Evolutionary conservation across 148 eudicot genomes (phyloP).

Genomic region (Dysphania ambrosioides): DNA sequence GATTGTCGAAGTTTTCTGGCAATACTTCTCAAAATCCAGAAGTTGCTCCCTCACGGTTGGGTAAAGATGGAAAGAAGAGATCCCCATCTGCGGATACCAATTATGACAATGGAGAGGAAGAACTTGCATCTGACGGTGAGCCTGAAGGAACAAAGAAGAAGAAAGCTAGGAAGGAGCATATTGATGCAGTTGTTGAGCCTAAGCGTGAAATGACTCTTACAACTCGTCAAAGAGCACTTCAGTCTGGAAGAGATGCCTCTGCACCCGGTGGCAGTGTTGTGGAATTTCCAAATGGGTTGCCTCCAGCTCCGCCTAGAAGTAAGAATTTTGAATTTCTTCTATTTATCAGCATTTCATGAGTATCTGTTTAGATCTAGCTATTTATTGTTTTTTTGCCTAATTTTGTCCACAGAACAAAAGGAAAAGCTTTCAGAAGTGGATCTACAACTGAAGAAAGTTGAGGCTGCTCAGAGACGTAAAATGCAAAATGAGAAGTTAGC

Average conservation of each 20-base stretch:
- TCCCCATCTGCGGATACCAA: conserved; percentile 55
- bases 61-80: conserved; percentile 53
- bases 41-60: conserved; percentile 32
- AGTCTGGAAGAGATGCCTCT: conserved; percentile 63
- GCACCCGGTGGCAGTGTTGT: conserved; percentile 45
- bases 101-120: conserved; percentile 69
- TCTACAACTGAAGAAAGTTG: conserved; percentile 74
- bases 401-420: conserved; percentile 52
- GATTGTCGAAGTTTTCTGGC: conserved; percentile 51
- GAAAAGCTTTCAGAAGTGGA: conserved; percentile 78
- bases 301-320: conserved; percentile 84
- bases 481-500: conserved; percentile 82
- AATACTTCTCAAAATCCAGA: conserved; percentile 33
- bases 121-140: conserved; percentile 51
- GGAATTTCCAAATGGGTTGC: conserved; percentile 88
- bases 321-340: conserved; percentile 20
- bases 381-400: background rate
- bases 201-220: conserved; percentile 73
- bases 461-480: conserved; percentile 82
- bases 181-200: conserved; percentile 48
- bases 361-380: background rate
- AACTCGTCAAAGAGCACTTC: conserved; percentile 81
- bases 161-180: conserved; percentile 48
- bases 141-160: conserved; percentile 50
- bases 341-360: background rate